Evolutionary conservation across 1,284 basidiomycete genomes (phyloP), one percentile per base, ranked within the genome.

Genomic region (Melampsora abietis-canadensis): DNA sequence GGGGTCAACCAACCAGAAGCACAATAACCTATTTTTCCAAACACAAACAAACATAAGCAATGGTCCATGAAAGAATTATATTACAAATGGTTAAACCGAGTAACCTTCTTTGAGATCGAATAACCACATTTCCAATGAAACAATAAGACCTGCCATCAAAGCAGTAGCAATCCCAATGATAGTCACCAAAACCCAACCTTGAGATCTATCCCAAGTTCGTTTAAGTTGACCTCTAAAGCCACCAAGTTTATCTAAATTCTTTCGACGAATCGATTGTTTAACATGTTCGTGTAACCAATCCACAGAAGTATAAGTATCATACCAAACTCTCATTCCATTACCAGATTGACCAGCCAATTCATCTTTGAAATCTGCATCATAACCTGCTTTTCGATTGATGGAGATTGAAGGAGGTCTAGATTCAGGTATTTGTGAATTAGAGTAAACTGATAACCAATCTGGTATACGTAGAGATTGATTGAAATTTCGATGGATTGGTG

Each of bases 141-240:
- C 88, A 78, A 98, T 91, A 68, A 90, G 82, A 81, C 92, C 97
- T 0, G 95, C 95, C 47, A 92, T 84, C 65, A 93, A 76, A 2
- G 94, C 92, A 6, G 91, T 91, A 40, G 92, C 80, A 80, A 94
- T 87, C 77, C 82, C 83, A 40, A 85, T 81, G 66, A 95, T 85
- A 1, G 92, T 92, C 65, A 95, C 92, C 57, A 95, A 88, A 68
- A 96, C 81, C 94, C 95, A 98, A 10, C 92, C 92, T 76, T 94
- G 85, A 78, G 88, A 87, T 76, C 90, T 88, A 83, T 98, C 95
- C 80, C 90, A 85, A 6, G 85, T 83, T 66, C 92, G 87, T n/a
- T 85, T 84, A 46, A 91, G 77, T 59, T 85, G 85, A 0, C 93
- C 91, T 19, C 92, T 87, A 34, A 90, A 27, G 0, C 82, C 82